Conservation (phyloP, 2,329 filamentous ascomycete genomes). For the Aphanocladium album region DNA sequence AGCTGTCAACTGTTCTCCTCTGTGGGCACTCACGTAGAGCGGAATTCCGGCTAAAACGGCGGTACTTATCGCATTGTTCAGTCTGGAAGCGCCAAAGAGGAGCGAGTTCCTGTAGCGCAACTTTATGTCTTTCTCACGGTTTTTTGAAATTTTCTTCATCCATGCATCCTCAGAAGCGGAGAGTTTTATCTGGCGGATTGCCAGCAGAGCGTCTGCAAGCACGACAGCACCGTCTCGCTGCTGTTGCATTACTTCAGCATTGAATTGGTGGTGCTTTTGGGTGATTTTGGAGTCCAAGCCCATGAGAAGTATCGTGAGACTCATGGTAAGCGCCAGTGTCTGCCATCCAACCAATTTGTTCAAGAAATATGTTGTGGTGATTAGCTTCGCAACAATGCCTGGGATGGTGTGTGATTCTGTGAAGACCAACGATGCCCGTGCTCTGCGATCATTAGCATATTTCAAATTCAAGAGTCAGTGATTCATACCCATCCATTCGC, state of each 20-base stretch:
- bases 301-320: not conserved
- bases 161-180: slow-evolving; percentile 10
- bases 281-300: slow-evolving; percentile 2
- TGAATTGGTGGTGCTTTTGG: not conserved
- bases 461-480: not conserved
- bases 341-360: slow-evolving; percentile 11
- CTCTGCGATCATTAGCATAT: not conserved
- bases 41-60: slow-evolving; percentile 5
- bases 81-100: not conserved
- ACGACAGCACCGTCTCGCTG: not conserved
- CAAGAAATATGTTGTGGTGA: not conserved
- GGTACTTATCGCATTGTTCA: slow-evolving; percentile 5
- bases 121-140: slow-evolving; percentile 7
- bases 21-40: not conserved
- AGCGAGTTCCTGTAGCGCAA: not conserved
- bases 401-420: not conserved
- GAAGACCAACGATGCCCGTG: not conserved
- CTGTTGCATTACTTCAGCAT: not conserved
- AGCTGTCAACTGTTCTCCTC: not conserved
- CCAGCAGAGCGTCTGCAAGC: slow-evolving; percentile 1
- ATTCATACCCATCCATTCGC: not conserved
- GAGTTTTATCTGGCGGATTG: slow-evolving; percentile 13
- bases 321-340: slow-evolving; percentile 3
- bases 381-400: not conserved
- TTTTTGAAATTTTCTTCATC: slow-evolving; percentile 6